Base-by-base conservation (phyloP, 306 rosid genomes). In the Corylus americana region DNA sequence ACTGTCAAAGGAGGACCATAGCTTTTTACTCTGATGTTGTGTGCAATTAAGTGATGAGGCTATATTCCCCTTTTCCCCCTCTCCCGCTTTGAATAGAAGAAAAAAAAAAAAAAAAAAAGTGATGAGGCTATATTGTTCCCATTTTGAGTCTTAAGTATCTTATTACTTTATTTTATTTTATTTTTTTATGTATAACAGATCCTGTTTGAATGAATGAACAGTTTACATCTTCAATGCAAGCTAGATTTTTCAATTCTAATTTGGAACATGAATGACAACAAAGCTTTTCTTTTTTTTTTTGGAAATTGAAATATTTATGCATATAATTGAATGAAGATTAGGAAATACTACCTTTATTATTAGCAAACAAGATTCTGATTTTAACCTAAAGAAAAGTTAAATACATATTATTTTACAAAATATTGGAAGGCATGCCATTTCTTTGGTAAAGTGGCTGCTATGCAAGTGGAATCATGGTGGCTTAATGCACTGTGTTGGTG, bases 1-100 rank as follows among this genome's bases (percentile, higher is more conserved):
- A 81, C 84, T 91, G 99, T 75, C 83, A 85, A 78, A 90, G 97
- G 83, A 93, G 98, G 89, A 91, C 97, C 4, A 80, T 95, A 66
- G 99, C 82, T 22, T 95, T 93, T 80, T 95, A 95, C 87, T 93
- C 98, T 9, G 99, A 95, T 82, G 87, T 95, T 16, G 87, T 93
- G 11, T 93, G 99, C 89, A 87, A 78, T 66, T 84, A 79, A 77
- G 11, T 63, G 61, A 64, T 25, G 70, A 78, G 63, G 72, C 51
- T 73, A 5, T 64, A 22, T 27, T 73, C 22, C 22, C 22, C 22
- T 22, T 22, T 22, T 22, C 22, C 22, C 22, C 22, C 22, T 22
- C 22, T 22, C 22, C 22, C 22, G 22, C 22, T 22, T 22, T 22
- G 22, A 22, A 22, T 22, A 22, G 22, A 22, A 22, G 22, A 22